phyloP scores from a whole-genome alignment of 2,329 filamentous ascomycete species.

The Phialophora macrospora region DNA sequence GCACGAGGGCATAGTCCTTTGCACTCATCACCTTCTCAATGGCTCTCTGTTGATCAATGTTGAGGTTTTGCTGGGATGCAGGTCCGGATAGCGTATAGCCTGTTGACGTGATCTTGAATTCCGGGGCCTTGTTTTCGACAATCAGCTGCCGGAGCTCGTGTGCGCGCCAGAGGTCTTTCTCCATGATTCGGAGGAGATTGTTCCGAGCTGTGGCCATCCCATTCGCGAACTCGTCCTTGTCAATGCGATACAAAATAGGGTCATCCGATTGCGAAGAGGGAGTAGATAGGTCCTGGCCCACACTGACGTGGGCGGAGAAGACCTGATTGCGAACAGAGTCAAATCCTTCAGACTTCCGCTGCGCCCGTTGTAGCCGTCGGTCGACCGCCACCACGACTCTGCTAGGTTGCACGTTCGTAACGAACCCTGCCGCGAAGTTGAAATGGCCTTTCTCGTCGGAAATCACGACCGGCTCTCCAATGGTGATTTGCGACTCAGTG shows the following conservation, averaged over 20 bases:
- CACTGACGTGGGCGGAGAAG: conserved; percentile 91
- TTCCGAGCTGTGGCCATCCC: conserved; percentile 95
- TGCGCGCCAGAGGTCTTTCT: conserved; percentile 72
- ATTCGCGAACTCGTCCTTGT: conserved; percentile 98
- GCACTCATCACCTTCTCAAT: conserved; percentile 96
- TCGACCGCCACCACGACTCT: conserved; percentile 89
- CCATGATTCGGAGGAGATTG: conserved; percentile 92
- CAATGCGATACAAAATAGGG: conserved; percentile 74
- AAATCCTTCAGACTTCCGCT: conserved; percentile 76
- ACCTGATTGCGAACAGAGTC: conserved; percentile 77
- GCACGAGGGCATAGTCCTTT: conserved; percentile 91
- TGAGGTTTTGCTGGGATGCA: conserved; percentile 68
- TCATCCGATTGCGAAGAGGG: conserved; percentile 24
- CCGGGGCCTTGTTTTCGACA: conserved; percentile 74
- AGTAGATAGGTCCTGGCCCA: conserved; percentile 57
- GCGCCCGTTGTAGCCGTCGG: conserved; percentile 82
- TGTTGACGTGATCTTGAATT: conserved; percentile 70
- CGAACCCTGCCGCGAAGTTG: conserved; percentile 89
- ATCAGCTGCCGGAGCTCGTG: conserved; percentile 77
- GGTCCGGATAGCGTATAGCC: conserved; percentile 64
- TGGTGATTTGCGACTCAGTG: conserved; percentile 81
- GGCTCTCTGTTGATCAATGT: conserved; percentile 82
- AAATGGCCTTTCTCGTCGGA: conserved; percentile 96
- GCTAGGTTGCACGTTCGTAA: conserved; percentile 74
- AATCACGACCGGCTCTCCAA: conserved; percentile 92